Conservation (phyloP, 1,284 basidiomycete species). For the Apiotrichum veenhuisii region DNA sequence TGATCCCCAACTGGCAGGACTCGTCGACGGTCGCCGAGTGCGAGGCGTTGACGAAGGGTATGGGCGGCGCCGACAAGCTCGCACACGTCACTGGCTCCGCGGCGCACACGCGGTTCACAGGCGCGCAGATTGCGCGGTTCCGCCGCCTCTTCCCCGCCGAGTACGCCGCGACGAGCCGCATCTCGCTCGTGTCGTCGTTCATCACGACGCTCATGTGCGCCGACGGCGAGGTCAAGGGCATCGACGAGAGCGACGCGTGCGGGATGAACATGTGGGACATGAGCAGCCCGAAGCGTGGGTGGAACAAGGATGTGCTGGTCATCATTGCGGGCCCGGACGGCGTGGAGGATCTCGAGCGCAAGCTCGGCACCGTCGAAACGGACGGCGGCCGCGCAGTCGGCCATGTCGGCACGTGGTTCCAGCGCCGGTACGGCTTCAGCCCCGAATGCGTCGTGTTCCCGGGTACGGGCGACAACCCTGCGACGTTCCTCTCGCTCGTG, state of each 20-base stretch:
- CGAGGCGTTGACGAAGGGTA: slow-evolving; percentile 59
- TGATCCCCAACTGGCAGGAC: slow-evolving; percentile 88
- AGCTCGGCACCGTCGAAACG: slow-evolving; percentile 70
- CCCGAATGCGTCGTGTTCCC: slow-evolving; percentile 76
- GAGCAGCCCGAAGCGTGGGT: slow-evolving; percentile 65
- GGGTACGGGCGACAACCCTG: slow-evolving; percentile 89
- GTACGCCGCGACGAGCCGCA: slow-evolving; percentile 64
- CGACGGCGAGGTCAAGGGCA: slow-evolving; percentile 50
- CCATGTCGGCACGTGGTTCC: slow-evolving; percentile 66
- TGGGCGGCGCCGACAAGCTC: slow-evolving; percentile 65
- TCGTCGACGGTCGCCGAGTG: slow-evolving; percentile 78
- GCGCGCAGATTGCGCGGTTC: slow-evolving; percentile 76
- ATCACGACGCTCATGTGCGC: slow-evolving; percentile 69
- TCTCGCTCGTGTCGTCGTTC: slow-evolving; percentile 79
- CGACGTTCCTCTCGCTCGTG: slow-evolving; percentile 70
- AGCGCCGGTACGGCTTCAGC: slow-evolving; percentile 68
- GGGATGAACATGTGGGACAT: slow-evolving; percentile 79
- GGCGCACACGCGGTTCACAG: slow-evolving; percentile 85
- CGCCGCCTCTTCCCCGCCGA: slow-evolving; percentile 58
- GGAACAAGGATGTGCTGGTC: slow-evolving; percentile 62
- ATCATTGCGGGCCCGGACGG: slow-evolving; percentile 49
- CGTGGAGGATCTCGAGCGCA: slow-evolving; percentile 64
- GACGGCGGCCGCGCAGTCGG: slow-evolving; percentile 68
- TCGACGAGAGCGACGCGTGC: slow-evolving; percentile 64
- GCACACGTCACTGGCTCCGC: slow-evolving; percentile 74